A percentile compares a stretch with the other conserved stretches of the same genome.
Conservation (phyloP, 371 early-diverging fungal genomes). For the Mortierella sp. region DNA sequence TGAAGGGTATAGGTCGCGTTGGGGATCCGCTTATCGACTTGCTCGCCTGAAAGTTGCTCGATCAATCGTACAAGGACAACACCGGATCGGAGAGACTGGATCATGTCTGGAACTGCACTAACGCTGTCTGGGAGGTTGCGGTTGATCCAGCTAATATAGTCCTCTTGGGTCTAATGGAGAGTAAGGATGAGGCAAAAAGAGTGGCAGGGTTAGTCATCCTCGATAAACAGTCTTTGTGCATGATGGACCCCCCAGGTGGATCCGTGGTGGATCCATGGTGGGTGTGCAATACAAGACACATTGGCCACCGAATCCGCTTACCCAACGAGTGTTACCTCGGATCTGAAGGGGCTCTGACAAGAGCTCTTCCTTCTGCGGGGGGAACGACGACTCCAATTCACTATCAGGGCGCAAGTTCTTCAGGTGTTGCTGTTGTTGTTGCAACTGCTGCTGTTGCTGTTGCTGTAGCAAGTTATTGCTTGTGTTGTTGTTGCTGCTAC, state of each 20-base stretch:
- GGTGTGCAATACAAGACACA: too few species aligned
- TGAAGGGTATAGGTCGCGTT: conserved; percentile 53
- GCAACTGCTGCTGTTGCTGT: conserved; percentile 6
- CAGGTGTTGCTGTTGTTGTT: conserved; percentile 9
- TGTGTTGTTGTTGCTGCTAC: neutral
- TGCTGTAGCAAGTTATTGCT: neutral
- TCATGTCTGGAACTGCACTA: conserved; percentile 57
- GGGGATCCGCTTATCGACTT: conserved; percentile 53
- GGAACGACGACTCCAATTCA: conserved; percentile 30
- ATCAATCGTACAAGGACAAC: conserved; percentile 63
- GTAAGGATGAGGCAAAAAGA: neutral
- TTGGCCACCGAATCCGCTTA: conserved; percentile 6
- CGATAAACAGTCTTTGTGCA: neutral
- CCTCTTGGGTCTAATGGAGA: conserved; percentile 50
- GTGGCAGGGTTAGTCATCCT: neutral
- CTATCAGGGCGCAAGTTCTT: conserved; percentile 46
- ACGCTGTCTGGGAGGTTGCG: conserved; percentile 53
- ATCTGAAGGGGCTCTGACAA: neutral
- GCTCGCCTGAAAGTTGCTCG: conserved; percentile 62
- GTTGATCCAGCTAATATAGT: conserved; percentile 71
- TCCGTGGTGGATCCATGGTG: too few species aligned
- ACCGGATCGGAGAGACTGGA: conserved; percentile 61
- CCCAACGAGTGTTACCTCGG: conserved; percentile 15
- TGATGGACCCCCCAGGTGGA: too few species aligned
- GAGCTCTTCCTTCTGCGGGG: conserved; percentile 2